Percentiles rank a stretch among this genome's conserved stretches.
Conservation (phyloP, 129 eudicot species). For the Flaveria bidentis region DNA sequence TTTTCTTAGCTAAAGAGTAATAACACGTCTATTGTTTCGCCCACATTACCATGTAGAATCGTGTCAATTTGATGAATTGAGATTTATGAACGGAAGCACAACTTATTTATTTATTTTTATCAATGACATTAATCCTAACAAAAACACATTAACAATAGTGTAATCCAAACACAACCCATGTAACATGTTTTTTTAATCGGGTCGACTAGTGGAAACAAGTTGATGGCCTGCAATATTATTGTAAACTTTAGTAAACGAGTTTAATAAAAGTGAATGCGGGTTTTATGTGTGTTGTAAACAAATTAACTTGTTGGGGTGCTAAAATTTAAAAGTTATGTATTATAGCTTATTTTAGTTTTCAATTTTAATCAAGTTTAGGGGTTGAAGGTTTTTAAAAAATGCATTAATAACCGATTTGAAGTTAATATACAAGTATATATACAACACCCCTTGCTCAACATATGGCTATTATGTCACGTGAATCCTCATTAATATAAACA, state of each 20-base stretch:
- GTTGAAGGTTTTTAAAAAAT: no score
- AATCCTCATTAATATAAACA: slow-evolving; percentile 17
- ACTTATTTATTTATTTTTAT: no score
- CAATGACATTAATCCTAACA: not conserved
- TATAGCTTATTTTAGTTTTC: no score
- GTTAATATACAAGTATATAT: not conserved
- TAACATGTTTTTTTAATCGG: not conserved
- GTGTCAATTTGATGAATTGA: no score
- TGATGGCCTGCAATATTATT: not conserved
- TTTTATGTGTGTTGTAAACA: not conserved
- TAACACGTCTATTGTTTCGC: no score
- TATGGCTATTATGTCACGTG: slow-evolving; percentile 7
- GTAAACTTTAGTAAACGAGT: not conserved
- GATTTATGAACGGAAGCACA: no score
- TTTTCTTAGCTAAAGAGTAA: no score
- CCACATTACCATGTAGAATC: no score
- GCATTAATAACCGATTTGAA: not conserved
- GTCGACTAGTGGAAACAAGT: not conserved
- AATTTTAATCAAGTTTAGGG: no score
- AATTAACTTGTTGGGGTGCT: not conserved
- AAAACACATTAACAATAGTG: not conserved
- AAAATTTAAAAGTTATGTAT: no score
- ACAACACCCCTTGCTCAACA: slow-evolving; percentile 1
- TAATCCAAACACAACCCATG: not conserved
- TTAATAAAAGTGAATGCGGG: not conserved